Conservation (phyloP, 2,329 filamentous ascomycete genomes). For the Geosmithia morbida region DNA sequence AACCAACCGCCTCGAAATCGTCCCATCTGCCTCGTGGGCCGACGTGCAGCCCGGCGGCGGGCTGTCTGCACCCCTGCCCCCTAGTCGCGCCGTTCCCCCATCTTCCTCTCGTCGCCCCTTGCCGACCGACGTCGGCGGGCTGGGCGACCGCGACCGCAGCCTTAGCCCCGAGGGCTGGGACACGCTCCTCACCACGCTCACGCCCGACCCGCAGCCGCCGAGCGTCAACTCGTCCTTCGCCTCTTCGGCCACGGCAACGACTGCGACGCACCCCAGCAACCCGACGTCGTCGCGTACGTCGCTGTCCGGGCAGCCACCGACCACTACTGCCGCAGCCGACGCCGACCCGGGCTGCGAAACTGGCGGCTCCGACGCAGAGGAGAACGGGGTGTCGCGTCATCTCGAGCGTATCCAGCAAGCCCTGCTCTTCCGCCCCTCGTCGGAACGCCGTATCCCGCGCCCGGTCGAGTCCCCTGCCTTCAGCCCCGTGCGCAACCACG, state of each 20-base stretch:
- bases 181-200: constrained; percentile 64
- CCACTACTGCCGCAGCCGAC: constrained; percentile 1
- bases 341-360: constrained; percentile 35
- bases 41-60: not conserved
- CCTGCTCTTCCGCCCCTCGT: not conserved
- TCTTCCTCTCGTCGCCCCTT: not conserved
- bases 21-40: not conserved
- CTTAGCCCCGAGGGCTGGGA: constrained; percentile 73
- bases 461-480: not conserved
- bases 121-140: constrained; percentile 37
- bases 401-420: not conserved
- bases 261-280: constrained; percentile 20
- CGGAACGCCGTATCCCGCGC: not conserved
- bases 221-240: constrained; percentile 74
- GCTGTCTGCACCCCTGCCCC: not conserved
- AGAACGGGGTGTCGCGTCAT: constrained; percentile 20
- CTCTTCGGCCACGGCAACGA: constrained; percentile 35
- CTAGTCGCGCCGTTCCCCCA: not conserved
- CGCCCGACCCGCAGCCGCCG: constrained; percentile 67
- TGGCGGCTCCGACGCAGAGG: constrained; percentile 38
- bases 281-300: constrained; percentile 19
- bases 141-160: constrained; percentile 75
- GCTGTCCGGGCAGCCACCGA: not conserved
- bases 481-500: not conserved
- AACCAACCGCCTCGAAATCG: not conserved